These are phyloP conservation scores for Dianthus caryophyllus DNA, from an alignment of 148 eudicot species.

Conservation along the genomic window DNA sequence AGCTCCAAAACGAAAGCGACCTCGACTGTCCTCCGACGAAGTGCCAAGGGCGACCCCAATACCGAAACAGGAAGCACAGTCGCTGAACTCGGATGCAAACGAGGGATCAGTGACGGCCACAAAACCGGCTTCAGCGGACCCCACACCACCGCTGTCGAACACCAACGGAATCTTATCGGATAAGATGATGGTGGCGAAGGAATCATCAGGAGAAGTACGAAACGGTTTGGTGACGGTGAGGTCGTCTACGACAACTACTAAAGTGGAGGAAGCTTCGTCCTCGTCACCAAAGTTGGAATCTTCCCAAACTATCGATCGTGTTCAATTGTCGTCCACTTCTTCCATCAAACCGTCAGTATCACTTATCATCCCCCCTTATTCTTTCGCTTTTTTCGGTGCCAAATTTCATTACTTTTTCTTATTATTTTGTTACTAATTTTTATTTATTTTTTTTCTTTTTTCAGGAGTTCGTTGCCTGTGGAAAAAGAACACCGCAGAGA, in stretches of 20 bases:
- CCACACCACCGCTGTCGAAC: neutral
- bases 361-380: no score
- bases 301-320: constrained; percentile 32
- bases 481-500: constrained; percentile 49
- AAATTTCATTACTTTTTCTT: neutral
- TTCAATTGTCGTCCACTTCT: constrained; percentile 35
- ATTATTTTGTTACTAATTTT: no score
- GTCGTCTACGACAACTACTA: constrained; percentile 32
- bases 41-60: constrained; percentile 28
- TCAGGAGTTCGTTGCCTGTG: constrained; percentile 31
- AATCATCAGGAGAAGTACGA: constrained; percentile 27
- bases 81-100: constrained; percentile 30
- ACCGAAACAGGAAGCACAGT: constrained; percentile 32
- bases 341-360: constrained; percentile 51
- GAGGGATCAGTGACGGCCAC: constrained; percentile 33
- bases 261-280: constrained; percentile 46
- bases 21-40: constrained; percentile 54
- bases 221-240: constrained; percentile 31
- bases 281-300: constrained; percentile 45
- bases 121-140: neutral
- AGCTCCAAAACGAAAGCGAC: constrained; percentile 86
- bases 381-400: neutral
- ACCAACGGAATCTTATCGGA: constrained; percentile 9
- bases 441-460: constrained; percentile 7
- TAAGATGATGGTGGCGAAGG: constrained; percentile 26